phyloP scores from a whole-genome alignment of 2,329 filamentous ascomycete species.

The Ascocoryne sarcoides region DNA sequence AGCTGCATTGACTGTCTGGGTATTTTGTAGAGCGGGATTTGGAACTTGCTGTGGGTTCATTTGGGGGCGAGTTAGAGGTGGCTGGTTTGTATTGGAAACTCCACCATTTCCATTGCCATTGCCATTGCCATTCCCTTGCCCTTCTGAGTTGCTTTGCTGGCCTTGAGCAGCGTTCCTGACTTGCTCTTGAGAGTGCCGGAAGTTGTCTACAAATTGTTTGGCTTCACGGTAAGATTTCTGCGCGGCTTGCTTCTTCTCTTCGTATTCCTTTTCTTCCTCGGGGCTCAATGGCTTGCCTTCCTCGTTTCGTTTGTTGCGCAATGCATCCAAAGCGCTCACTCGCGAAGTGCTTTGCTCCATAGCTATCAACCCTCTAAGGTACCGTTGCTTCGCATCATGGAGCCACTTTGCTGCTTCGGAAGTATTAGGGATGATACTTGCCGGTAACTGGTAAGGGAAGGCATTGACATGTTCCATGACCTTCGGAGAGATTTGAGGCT shows the following conservation, averaged over 20 bases:
- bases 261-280: slow-evolving; percentile 39
- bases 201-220: slow-evolving; percentile 38
- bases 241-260: slow-evolving; percentile 36
- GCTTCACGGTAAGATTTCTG: slow-evolving; percentile 40
- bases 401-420: slow-evolving; percentile 40
- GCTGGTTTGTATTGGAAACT: slow-evolving; percentile 3
- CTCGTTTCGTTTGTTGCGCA: slow-evolving; percentile 35
- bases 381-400: slow-evolving; percentile 38
- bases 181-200: slow-evolving; percentile 33
- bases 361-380: slow-evolving; percentile 38
- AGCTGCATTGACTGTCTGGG: slow-evolving; percentile 28
- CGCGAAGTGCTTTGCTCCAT: slow-evolving; percentile 40
- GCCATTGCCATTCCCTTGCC: slow-evolving; percentile 14
- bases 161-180: slow-evolving; percentile 24
- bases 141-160: slow-evolving; percentile 4
- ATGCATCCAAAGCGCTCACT: slow-evolving; percentile 35
- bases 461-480: slow-evolving; percentile 39
- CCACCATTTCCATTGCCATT: slow-evolving; percentile 3
- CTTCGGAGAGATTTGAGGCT: slow-evolving; percentile 19
- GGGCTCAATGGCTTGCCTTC: slow-evolving; percentile 37
- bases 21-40: slow-evolving; percentile 24
- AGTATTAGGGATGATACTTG: slow-evolving; percentile 33
- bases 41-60: slow-evolving; percentile 23
- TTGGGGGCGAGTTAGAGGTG: slow-evolving; percentile 21
- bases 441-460: slow-evolving; percentile 39